Conservation (phyloP, 352 stramenopile genomes). For the Aphanomyces euteiches region DNA sequence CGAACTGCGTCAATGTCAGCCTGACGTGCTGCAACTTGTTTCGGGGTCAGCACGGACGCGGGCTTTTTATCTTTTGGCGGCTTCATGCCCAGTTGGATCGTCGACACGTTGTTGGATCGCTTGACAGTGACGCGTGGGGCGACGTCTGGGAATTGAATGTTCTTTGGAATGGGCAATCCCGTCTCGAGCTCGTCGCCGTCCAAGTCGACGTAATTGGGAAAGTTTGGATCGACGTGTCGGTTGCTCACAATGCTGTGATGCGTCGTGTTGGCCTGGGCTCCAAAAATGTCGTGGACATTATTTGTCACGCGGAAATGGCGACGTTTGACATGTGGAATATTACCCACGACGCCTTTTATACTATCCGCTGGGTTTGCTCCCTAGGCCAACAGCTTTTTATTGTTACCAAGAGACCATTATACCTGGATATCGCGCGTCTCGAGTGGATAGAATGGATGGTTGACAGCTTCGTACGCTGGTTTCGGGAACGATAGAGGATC, state of each 20-base stretch:
- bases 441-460: constrained; percentile 54
- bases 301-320: constrained; percentile 59
- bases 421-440: constrained; percentile 58
- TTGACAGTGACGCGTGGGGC: constrained; percentile 41
- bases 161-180: constrained; percentile 60
- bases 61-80: constrained; percentile 19
- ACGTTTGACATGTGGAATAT: constrained; percentile 56
- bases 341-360: constrained; percentile 49
- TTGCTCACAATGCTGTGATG: constrained; percentile 65
- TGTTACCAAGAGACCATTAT: not conserved
- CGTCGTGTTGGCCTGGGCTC: constrained; percentile 59
- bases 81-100: constrained; percentile 32
- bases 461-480: constrained; percentile 43
- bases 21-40: not conserved
- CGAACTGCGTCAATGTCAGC: not conserved
- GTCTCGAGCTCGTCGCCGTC: constrained; percentile 60
- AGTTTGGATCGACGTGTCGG: constrained; percentile 60
- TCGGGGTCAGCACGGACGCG: not conserved
- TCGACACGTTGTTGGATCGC: constrained; percentile 37
- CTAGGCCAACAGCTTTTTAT: not conserved
- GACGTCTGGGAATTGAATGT: constrained; percentile 62
- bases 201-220: constrained; percentile 54
- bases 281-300: constrained; percentile 54
- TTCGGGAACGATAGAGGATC: constrained; percentile 50
- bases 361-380: constrained; percentile 52